A percentile compares a stretch with the other conserved stretches of the same genome.
Conservation (phyloP, 2,329 filamentous ascomycete genomes). For the Coniochaeta sp. region DNA sequence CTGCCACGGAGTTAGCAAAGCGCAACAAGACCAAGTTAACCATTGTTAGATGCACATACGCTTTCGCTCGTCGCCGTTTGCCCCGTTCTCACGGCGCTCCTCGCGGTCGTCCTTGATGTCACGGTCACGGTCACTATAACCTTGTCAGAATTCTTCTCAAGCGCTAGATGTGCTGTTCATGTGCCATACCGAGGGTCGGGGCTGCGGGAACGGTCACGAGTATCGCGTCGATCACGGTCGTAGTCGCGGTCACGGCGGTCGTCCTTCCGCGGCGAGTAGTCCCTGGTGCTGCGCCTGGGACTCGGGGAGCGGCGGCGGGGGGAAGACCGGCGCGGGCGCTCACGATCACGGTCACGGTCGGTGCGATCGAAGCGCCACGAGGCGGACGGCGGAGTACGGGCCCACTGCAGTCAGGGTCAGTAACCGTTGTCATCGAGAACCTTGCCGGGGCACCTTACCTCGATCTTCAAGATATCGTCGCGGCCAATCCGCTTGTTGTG, state of each 20-base stretch:
- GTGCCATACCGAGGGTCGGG: constrained; percentile 51
- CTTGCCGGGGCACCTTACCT: constrained; percentile 50
- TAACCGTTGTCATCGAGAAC: neutral
- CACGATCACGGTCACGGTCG: constrained; percentile 34
- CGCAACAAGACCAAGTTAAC: neutral
- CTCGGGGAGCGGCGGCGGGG: constrained; percentile 66
- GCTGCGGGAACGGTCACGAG: constrained; percentile 68
- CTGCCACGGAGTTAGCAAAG: constrained; percentile 22
- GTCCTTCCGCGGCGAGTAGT: constrained; percentile 84
- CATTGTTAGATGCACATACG: constrained; percentile 41
- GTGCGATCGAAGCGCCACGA: constrained; percentile 88
- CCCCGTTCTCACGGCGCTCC: constrained; percentile 67
- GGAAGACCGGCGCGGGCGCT: constrained; percentile 51
- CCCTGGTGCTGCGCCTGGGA: constrained; percentile 67
- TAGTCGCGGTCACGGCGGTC: constrained; percentile 74
- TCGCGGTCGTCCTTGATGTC: constrained; percentile 49
- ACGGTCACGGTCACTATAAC: constrained; percentile 29
- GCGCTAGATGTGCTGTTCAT: neutral
- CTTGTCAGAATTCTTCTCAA: neutral
- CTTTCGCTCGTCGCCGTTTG: constrained; percentile 88
- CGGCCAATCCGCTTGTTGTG: constrained; percentile 97
- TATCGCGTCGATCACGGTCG: constrained; percentile 65
- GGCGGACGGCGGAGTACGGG: constrained; percentile 91
- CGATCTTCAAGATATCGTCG: constrained; percentile 94
- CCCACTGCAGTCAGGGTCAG: constrained; percentile 60